Conservation (phyloP, 495 filamentous ascomycete species). For the Aspergillus funiculosus region DNA sequence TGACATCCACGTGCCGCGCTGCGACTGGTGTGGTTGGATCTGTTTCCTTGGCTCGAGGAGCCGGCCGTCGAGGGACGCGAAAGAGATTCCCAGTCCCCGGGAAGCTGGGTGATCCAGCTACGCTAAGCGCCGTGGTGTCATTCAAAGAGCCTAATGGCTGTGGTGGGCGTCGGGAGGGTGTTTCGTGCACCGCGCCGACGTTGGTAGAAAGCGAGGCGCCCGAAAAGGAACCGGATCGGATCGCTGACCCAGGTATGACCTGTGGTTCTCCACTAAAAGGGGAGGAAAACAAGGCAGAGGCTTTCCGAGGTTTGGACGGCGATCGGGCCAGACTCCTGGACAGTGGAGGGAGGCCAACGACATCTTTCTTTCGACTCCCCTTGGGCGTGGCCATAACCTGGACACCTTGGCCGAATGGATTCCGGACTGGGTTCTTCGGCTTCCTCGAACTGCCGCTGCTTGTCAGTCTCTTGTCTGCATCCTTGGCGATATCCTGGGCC, state of each 20-base stretch:
- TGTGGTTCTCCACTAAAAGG: conserved; percentile 19
- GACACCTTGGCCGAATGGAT: conserved; percentile 51
- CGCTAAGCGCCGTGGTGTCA: conserved; percentile 5
- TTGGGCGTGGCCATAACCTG: conserved; percentile 77
- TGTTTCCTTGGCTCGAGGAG: conserved; percentile 23
- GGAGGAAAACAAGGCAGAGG: conserved; percentile 5
- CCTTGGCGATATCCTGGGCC: conserved; percentile 64
- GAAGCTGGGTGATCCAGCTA: conserved; percentile 14
- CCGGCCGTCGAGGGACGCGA: conserved; percentile 39
- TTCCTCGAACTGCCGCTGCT: conserved; percentile 40
- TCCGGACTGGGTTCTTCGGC: conserved; percentile 60
- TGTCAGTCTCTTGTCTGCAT: conserved; percentile 53
- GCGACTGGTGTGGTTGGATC: conserved; percentile 33
- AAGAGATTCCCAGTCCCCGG: conserved; percentile 26
- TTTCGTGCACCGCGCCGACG: conserved; percentile 42
- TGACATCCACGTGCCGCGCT: conserved; percentile 21
- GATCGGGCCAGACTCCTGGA: conserved; percentile 26
- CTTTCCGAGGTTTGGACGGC: conserved; percentile 4
- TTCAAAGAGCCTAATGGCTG: conserved; percentile 28
- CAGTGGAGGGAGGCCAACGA: conserved; percentile 28
- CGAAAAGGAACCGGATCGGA: conserved; percentile 18
- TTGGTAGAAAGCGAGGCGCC: conserved; percentile 12
- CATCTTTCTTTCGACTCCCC: conserved; percentile 40
- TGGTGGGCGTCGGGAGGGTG: conserved; percentile 45
- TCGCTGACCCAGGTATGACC: conserved; percentile 19